Percentiles rank a stretch among this genome's conserved stretches.
These are phyloP conservation scores for Leccinellum rugosiceps DNA, from an alignment of 768 basidiomycete species.

Conservation along the genomic window DNA sequence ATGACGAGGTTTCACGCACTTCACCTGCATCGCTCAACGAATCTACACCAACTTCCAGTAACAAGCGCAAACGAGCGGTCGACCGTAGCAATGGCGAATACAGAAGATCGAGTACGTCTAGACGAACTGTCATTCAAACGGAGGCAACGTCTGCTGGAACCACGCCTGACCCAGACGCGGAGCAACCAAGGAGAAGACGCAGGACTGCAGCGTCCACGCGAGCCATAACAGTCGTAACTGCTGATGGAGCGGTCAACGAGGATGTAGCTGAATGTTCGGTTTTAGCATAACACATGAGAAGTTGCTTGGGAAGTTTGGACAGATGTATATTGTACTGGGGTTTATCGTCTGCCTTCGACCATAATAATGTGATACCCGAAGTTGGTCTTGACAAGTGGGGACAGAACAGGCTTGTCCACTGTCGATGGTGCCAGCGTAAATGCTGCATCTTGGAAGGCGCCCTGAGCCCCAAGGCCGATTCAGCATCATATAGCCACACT, in stretches of 20 bases:
- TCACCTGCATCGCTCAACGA: slow-evolving; percentile 23
- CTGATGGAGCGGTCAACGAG: slow-evolving; percentile 33
- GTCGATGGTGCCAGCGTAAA: slow-evolving; percentile 78
- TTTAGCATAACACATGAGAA: slow-evolving; percentile 13
- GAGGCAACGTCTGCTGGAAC: slow-evolving; percentile 44
- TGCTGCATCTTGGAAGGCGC: slow-evolving; percentile 83
- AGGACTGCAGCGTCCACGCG: slow-evolving; percentile 33
- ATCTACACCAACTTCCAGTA: slow-evolving; percentile 24
- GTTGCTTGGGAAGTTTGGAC: slow-evolving; percentile 8
- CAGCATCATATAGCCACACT: neutral
- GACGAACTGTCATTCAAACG: slow-evolving; percentile 41
- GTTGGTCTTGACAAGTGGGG: slow-evolving; percentile 75
- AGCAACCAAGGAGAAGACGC: slow-evolving; percentile 43
- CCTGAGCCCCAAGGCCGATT: slow-evolving; percentile 33
- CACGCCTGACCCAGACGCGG: slow-evolving; percentile 71
- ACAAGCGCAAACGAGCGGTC: slow-evolving; percentile 41
- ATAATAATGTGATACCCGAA: slow-evolving; percentile 90
- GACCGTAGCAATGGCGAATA: slow-evolving; percentile 32
- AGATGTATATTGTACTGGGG: slow-evolving; percentile 20
- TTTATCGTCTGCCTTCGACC: slow-evolving; percentile 76
- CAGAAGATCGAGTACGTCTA: slow-evolving; percentile 33
- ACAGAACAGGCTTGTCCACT: slow-evolving; percentile 71
- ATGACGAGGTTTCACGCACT: slow-evolving; percentile 42
- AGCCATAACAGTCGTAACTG: slow-evolving; percentile 27
- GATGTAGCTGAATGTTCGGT: slow-evolving; percentile 30